Conservation (phyloP, 495 filamentous ascomycete species). For the Sphaerosporella brunnea region DNA sequence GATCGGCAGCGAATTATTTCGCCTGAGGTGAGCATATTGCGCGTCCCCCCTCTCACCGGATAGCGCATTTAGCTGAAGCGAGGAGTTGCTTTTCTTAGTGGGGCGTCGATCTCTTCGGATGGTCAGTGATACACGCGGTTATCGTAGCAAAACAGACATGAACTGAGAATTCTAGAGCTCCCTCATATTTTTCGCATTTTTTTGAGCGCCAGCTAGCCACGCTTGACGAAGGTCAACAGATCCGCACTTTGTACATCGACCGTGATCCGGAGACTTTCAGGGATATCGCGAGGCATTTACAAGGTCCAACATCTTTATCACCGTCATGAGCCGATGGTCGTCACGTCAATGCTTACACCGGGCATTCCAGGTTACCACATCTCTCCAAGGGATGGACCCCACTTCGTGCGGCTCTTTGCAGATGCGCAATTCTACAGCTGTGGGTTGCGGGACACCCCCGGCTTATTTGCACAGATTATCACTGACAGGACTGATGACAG, state of each 20-base stretch:
- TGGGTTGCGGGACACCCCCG: constrained; percentile 28
- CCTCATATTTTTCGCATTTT: constrained; percentile 92
- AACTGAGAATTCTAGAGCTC: constrained; percentile 52
- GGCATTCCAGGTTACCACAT: constrained; percentile 54
- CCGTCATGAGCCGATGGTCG: not conserved
- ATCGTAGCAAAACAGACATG: constrained; percentile 5
- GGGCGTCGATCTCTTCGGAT: constrained; percentile 89
- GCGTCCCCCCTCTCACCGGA: no score
- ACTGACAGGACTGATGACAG: constrained; percentile 30
- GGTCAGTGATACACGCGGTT: constrained; percentile 42
- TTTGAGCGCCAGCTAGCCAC: constrained; percentile 64
- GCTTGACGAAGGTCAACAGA: constrained; percentile 22
- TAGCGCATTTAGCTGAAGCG: not conserved
- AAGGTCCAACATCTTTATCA: constrained; percentile 40
- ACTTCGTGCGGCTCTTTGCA: constrained; percentile 83
- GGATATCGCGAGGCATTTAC: constrained; percentile 79
- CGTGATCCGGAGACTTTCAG: constrained; percentile 77
- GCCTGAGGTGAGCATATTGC: constrained; percentile 37
- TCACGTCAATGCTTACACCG: not conserved
- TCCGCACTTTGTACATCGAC: constrained; percentile 79
- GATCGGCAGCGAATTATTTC: constrained; percentile 80
- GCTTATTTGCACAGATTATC: constrained; percentile 10
- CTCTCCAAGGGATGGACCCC: constrained; percentile 57
- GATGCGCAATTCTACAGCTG: constrained; percentile 90
- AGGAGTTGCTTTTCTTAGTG: constrained; percentile 29